Percentiles rank a stretch among this genome's conserved stretches.
Evolutionary conservation across 2,329 filamentous ascomycete genomes (phyloP).

Genomic region (Aspergillus texensis): DNA sequence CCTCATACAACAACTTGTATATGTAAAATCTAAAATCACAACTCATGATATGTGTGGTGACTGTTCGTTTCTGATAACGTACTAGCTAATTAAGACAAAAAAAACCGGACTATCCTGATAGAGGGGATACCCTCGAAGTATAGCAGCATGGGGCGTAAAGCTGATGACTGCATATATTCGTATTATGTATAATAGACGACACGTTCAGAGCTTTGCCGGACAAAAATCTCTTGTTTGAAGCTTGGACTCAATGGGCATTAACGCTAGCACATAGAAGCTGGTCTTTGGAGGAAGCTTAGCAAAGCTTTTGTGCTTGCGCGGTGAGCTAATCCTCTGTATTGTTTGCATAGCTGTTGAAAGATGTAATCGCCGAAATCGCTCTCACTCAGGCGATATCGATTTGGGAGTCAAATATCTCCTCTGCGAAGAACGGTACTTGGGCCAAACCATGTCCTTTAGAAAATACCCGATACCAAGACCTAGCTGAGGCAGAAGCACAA

Average conservation of each 20-base stretch:
- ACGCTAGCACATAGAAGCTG: neutral
- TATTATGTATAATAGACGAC: neutral
- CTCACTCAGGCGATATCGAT: neutral
- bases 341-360: neutral
- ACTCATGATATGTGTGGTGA: neutral
- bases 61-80: neutral
- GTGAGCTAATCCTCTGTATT: neutral
- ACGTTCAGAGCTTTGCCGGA: neutral
- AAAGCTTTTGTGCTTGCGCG: neutral
- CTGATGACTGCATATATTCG: neutral
- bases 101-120: neutral
- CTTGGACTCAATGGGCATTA: neutral
- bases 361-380: neutral
- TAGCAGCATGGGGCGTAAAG: neutral
- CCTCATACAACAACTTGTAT: neutral
- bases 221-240: neutral
- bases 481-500: conserved; percentile 15
- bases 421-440: conserved; percentile 19
- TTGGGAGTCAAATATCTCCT: neutral
- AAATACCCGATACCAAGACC: conserved; percentile 23
- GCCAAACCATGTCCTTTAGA: conserved; percentile 26
- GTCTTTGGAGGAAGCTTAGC: neutral
- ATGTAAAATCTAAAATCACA: neutral
- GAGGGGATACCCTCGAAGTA: neutral
- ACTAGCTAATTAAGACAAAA: neutral